Evolutionary conservation across 2,329 filamentous ascomycete genomes (phyloP).

Genomic region (Talaromyces atroroseus): DNA sequence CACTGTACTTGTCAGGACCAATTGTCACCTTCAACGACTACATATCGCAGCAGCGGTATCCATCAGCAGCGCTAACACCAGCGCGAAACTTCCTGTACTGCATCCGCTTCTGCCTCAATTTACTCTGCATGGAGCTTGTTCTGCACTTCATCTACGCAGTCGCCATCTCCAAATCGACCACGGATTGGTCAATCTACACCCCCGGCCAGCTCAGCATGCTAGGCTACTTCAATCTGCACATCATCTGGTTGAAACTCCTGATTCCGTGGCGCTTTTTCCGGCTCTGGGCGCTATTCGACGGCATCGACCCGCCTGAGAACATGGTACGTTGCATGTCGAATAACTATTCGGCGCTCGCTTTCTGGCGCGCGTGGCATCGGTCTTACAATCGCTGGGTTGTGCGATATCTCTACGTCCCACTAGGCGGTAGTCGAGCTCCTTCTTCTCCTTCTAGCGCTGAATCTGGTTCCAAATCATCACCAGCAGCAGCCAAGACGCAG

Average conservation of each 20-base stretch:
- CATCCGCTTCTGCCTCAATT: conserved; percentile 70
- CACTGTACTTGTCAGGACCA: conserved; percentile 85
- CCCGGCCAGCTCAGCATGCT: conserved; percentile 83
- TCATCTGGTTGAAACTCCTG: conserved; percentile 92
- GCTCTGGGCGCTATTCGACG: conserved; percentile 87
- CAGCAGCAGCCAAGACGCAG: not conserved
- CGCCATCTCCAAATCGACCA: conserved; percentile 76
- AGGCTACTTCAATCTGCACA: conserved; percentile 91
- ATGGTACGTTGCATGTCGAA: conserved; percentile 96
- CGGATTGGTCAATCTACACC: conserved; percentile 77
- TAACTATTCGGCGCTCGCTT: conserved; percentile 84
- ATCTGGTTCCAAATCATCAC: conserved; percentile 44
- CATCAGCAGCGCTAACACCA: conserved; percentile 62
- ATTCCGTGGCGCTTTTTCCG: conserved; percentile 98
- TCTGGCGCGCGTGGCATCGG: conserved; percentile 96
- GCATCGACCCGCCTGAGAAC: conserved; percentile 93
- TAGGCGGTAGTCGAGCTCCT: conserved; percentile 60
- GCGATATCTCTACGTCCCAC: conserved; percentile 86
- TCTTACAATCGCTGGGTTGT: conserved; percentile 93
- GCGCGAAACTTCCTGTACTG: conserved; percentile 73
- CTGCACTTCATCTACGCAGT: conserved; percentile 91
- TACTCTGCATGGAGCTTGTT: conserved; percentile 85
- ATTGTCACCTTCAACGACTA: conserved; percentile 99
- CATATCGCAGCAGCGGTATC: conserved; percentile 76
- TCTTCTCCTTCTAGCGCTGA: conserved; percentile 25